Evolutionary conservation across 441 rosid genomes (phyloP).

Genomic region (Pelargonium australe): DNA sequence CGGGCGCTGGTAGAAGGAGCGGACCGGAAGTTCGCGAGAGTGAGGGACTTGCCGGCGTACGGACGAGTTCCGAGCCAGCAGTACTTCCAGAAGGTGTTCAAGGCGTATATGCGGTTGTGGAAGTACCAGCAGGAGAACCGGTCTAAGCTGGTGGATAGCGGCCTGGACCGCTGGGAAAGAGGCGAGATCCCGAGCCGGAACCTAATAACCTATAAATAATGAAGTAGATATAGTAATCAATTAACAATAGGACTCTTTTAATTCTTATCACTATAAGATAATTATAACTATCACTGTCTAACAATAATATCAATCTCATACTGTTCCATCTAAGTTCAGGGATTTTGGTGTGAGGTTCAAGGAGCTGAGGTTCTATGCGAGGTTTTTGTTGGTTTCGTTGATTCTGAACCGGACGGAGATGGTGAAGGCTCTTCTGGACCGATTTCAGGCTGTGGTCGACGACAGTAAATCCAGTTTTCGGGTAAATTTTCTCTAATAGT

Average conservation of each 20-base stretch:
- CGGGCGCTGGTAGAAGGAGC: constrained; percentile 72
- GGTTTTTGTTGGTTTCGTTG: constrained; percentile 75
- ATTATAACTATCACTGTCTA: too few species aligned
- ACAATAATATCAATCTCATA: too few species aligned
- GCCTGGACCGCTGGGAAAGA: constrained; percentile 86
- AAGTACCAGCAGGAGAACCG: constrained; percentile 84
- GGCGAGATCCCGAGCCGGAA: constrained; percentile 98
- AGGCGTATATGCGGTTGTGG: constrained; percentile 91
- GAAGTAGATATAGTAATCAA: too few species aligned
- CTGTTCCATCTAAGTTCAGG: constrained; percentile 35
- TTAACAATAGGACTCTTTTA: too few species aligned
- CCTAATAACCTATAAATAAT: too few species aligned
- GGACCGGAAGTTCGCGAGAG: constrained; percentile 76
- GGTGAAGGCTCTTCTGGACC: constrained; percentile 53
- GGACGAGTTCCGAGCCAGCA: constrained; percentile 48
- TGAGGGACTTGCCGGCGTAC: constrained; percentile 69
- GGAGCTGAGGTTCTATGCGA: constrained; percentile 76
- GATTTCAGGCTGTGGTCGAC: constrained; percentile 52
- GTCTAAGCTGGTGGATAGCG: constrained; percentile 54
- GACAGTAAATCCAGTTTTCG: constrained; percentile 59
- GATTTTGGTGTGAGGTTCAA: constrained; percentile 69
- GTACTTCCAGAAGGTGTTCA: constrained; percentile 73
- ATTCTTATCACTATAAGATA: too few species aligned
- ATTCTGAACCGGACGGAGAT: constrained; percentile 57
- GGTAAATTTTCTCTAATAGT: constrained; percentile 32